phyloP scores from a whole-genome alignment of 108 stramenopile genomes.

The Discostella stelligeroides region DNA sequence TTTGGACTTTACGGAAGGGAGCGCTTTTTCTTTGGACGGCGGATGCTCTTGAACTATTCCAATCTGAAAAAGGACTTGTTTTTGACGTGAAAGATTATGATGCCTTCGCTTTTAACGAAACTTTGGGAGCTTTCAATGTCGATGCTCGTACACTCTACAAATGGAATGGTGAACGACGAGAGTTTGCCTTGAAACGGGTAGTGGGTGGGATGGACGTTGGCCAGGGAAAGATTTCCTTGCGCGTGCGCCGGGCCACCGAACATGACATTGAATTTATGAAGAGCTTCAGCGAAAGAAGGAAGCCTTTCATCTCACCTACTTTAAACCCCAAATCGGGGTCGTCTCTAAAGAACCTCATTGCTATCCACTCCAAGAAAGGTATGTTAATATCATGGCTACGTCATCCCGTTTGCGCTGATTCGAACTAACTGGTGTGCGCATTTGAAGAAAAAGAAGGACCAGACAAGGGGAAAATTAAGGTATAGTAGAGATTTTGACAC shows the following conservation, averaged over 20 bases:
- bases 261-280: conserved; percentile 76
- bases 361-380: conserved; percentile 51
- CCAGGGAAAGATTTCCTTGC: conserved; percentile 62
- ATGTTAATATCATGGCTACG: conserved; percentile 12
- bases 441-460: conserved; percentile 34
- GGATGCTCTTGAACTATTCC: conserved; percentile 60
- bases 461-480: conserved; percentile 16
- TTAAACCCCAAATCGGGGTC: conserved; percentile 24
- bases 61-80: conserved; percentile 59
- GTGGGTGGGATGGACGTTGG: conserved; percentile 29
- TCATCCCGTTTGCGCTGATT: neutral
- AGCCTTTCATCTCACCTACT: conserved; percentile 6
- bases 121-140: conserved; percentile 58
- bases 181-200: conserved; percentile 34
- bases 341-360: conserved; percentile 46
- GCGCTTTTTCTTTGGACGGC: conserved; percentile 68
- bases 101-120: conserved; percentile 51
- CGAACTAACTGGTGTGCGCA: neutral
- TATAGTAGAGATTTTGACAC: neutral
- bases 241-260: conserved; percentile 69
- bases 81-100: conserved; percentile 80
- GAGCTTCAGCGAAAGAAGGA: conserved; percentile 32
- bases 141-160: conserved; percentile 55
- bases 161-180: conserved; percentile 69
- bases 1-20: conserved; percentile 72